Percentiles rank a stretch among this genome's conserved stretches.
These are phyloP conservation scores for Cucurbitaria berberidis DNA, from an alignment of 2,329 filamentous ascomycete genomes.

Conservation along the genomic window DNA sequence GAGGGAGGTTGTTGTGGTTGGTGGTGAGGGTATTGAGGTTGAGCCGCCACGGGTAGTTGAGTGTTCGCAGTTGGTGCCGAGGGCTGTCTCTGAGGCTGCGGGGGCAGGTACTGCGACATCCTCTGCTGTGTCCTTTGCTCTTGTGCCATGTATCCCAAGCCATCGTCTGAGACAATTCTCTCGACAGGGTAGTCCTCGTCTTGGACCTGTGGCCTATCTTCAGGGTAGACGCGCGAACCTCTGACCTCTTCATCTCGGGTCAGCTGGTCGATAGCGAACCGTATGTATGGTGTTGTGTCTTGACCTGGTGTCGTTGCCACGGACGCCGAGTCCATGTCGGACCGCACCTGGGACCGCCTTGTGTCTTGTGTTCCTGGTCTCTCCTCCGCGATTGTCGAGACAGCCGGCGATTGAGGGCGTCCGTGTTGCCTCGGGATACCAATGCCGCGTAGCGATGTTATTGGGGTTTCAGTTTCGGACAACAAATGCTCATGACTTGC, in stretches of 20 bases:
- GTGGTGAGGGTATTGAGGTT: constrained; percentile 1
- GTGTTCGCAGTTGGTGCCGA: constrained; percentile 11
- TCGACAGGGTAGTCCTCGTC: constrained; percentile 58
- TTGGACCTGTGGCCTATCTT: constrained; percentile 21
- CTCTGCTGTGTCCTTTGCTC: constrained; percentile 39
- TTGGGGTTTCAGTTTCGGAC: constrained; percentile 30
- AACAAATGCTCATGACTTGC: constrained; percentile 48
- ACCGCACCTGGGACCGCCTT: constrained; percentile 24
- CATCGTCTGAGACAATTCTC: constrained; percentile 53
- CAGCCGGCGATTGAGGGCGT: constrained; percentile 31
- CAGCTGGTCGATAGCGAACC: constrained; percentile 86
- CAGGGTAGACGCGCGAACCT: constrained; percentile 58
- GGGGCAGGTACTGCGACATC: constrained; percentile 34
- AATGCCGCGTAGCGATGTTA: constrained; percentile 42
- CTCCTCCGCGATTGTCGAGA: constrained; percentile 45
- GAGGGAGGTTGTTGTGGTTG: constrained; percentile 17
- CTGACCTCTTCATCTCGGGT: constrained; percentile 73
- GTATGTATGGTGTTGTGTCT: constrained; percentile 86
- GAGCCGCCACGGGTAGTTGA: constrained; percentile 9
- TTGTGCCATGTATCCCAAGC: constrained; percentile 46
- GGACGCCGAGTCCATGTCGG: constrained; percentile 43
- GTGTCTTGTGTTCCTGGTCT: constrained; percentile 34
- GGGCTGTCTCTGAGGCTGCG: constrained; percentile 22
- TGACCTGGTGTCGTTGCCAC: constrained; percentile 65
- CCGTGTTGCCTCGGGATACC: constrained; percentile 41